Evolutionary conservation across 805 yeast species (phyloP).

Genomic region (Lipomyces spencermartinsiae): DNA sequence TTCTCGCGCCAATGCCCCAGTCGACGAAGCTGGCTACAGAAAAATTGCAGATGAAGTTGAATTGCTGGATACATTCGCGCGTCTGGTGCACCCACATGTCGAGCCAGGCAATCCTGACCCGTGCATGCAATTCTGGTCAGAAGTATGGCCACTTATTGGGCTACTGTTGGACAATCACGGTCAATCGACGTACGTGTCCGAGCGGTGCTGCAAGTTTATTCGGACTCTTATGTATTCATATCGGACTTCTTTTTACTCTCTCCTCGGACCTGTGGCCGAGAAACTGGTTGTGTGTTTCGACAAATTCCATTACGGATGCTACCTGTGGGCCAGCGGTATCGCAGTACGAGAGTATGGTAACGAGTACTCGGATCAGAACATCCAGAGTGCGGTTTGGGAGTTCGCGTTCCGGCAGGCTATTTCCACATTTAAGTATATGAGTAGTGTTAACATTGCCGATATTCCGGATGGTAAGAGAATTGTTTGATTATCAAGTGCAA

Average conservation of each 20-base stretch:
- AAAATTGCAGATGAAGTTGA: conserved; percentile 77
- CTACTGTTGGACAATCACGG: conserved; percentile 62
- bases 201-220: conserved; percentile 72
- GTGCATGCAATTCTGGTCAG: conserved; percentile 59
- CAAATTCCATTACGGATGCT: conserved; percentile 75
- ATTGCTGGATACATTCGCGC: conserved; percentile 64
- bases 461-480: conserved; percentile 58
- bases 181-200: conserved; percentile 67
- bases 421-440: conserved; percentile 59
- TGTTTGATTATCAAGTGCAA: background rate
- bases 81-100: conserved; percentile 56
- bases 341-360: conserved; percentile 73
- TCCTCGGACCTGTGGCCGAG: conserved; percentile 69
- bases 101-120: conserved; percentile 48
- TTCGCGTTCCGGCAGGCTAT: conserved; percentile 72
- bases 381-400: conserved; percentile 69
- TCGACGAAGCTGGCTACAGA: conserved; percentile 49
- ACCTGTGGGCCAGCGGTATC: conserved; percentile 84
- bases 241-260: conserved; percentile 60
- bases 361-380: conserved; percentile 54
- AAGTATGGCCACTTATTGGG: conserved; percentile 66
- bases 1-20: conserved; percentile 41
- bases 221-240: conserved; percentile 69
- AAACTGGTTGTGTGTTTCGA: conserved; percentile 74
- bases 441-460: conserved; percentile 41